Percentiles rank a stretch among this genome's conserved stretches.
Evolutionary conservation across 768 basidiomycete species (phyloP).

Genomic region (Dioszegia crocea): DNA sequence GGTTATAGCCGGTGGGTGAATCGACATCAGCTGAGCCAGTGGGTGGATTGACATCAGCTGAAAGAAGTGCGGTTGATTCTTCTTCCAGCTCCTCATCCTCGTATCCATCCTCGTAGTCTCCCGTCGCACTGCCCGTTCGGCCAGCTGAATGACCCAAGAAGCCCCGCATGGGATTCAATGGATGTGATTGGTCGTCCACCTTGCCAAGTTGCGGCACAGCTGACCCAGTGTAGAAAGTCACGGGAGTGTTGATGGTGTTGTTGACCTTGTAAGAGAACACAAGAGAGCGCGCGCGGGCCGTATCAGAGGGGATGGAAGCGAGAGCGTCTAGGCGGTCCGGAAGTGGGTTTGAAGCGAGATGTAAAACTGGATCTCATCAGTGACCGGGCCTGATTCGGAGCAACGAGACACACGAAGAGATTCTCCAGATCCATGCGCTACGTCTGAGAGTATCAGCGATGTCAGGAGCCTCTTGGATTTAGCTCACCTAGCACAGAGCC

Average conservation of each 20-base stretch:
- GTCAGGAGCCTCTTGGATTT: not conserved
- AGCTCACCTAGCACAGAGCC: conserved; percentile 30
- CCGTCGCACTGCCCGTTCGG: not conserved
- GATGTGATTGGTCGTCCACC: conserved; percentile 25
- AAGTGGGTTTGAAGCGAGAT: conserved; percentile 18
- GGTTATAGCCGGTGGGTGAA: conserved; percentile 34
- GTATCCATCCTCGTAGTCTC: not conserved
- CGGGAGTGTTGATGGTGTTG: not conserved
- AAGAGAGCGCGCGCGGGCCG: conserved; percentile 12
- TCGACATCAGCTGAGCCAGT: too few relatives aligned
- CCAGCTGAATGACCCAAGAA: conserved; percentile 22
- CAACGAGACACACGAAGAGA: conserved; percentile 22
- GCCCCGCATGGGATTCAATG: conserved; percentile 36
- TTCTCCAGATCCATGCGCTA: conserved; percentile 43
- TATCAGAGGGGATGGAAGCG: conserved; percentile 26
- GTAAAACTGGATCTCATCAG: conserved; percentile 20
- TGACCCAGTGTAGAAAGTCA: conserved; percentile 24
- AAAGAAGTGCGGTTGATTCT: too few relatives aligned
- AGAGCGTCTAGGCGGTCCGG: conserved; percentile 28
- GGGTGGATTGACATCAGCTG: too few relatives aligned
- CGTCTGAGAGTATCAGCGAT: conserved; percentile 21
- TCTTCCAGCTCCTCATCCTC: not conserved
- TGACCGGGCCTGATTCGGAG: not conserved
- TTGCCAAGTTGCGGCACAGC: conserved; percentile 21
- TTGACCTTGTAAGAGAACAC: conserved; percentile 8